Percentiles rank a stretch among this genome's conserved stretches.
These are phyloP conservation scores for Gossypioides kirkii DNA, from an alignment of 345 rosid genomes.

Conservation along the genomic window DNA sequence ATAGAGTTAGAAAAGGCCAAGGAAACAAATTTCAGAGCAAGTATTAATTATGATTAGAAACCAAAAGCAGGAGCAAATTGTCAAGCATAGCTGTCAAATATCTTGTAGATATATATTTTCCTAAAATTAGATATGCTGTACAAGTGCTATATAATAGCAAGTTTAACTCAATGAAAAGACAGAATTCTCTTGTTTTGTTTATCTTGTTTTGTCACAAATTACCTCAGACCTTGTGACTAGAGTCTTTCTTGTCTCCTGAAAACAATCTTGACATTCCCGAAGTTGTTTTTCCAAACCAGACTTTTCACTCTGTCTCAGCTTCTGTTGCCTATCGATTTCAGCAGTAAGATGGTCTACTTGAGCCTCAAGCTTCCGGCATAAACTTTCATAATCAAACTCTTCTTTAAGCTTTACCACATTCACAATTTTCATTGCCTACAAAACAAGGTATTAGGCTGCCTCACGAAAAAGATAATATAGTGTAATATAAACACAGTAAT, in stretches of 20 bases:
- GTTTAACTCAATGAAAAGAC: too few relatives aligned
- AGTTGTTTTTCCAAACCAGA: constrained; percentile 47
- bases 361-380: constrained; percentile 72
- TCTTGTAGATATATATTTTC: too few relatives aligned
- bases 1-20: background rate
- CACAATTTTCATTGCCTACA: constrained; percentile 92
- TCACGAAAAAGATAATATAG: background rate
- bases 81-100: too few relatives aligned
- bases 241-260: constrained; percentile 39
- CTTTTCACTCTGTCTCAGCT: constrained; percentile 56
- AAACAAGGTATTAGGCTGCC: constrained; percentile 20
- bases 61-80: constrained; percentile 29
- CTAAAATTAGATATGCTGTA: too few relatives aligned
- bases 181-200: too few relatives aligned
- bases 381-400: constrained; percentile 89
- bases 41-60: background rate
- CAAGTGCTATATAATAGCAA: too few relatives aligned
- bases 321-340: constrained; percentile 79
- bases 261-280: constrained; percentile 46
- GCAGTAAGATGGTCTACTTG: constrained; percentile 83
- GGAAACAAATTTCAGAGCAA: background rate
- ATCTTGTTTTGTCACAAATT: too few relatives aligned
- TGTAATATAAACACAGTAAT: background rate
- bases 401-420: constrained; percentile 87
- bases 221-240: constrained; percentile 72